A percentile compares a stretch with the other conserved stretches of the same genome.
Conservation (phyloP, 179 eudicot genomes). For the Dionaea muscipula region DNA sequence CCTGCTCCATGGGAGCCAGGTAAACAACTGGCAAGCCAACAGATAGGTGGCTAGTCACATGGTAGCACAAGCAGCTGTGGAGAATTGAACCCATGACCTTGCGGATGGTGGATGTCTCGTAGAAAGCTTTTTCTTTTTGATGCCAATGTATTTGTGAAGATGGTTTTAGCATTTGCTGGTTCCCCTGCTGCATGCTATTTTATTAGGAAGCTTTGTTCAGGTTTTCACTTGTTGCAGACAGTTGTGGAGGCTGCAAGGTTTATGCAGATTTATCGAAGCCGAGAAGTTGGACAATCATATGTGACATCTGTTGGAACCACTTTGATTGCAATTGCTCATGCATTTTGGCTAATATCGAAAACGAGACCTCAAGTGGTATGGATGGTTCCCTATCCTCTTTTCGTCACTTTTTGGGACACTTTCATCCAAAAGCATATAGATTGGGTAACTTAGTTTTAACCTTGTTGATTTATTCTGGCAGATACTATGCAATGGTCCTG, state of each 20-base stretch:
- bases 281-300: slow-evolving; percentile 95
- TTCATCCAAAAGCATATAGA: not conserved
- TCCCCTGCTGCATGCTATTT: not conserved
- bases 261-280: slow-evolving; percentile 81
- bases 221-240: slow-evolving; percentile 25
- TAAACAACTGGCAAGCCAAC: too few relatives aligned
- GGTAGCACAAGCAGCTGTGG: too few relatives aligned
- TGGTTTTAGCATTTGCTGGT: too few relatives aligned
- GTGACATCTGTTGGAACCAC: slow-evolving; percentile 81
- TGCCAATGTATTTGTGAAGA: too few relatives aligned
- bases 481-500: slow-evolving; percentile 97
- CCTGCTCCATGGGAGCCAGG: too few relatives aligned
- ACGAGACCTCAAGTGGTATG: slow-evolving; percentile 92
- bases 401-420: not conserved
- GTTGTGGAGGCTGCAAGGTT: slow-evolving; percentile 33
- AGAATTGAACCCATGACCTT: too few relatives aligned
- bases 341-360: slow-evolving; percentile 74
- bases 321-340: slow-evolving; percentile 58
- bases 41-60: too few relatives aligned
- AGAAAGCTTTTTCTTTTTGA: not conserved
- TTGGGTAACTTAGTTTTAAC: not conserved
- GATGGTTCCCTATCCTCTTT: not conserved
- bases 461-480: slow-evolving; percentile 12
- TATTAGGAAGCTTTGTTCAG: slow-evolving; percentile 2
- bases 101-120: too few relatives aligned